These are phyloP conservation scores for Zizania latifolia DNA, from an alignment of 176 grass and related monocot species.

Conservation along the genomic window DNA sequence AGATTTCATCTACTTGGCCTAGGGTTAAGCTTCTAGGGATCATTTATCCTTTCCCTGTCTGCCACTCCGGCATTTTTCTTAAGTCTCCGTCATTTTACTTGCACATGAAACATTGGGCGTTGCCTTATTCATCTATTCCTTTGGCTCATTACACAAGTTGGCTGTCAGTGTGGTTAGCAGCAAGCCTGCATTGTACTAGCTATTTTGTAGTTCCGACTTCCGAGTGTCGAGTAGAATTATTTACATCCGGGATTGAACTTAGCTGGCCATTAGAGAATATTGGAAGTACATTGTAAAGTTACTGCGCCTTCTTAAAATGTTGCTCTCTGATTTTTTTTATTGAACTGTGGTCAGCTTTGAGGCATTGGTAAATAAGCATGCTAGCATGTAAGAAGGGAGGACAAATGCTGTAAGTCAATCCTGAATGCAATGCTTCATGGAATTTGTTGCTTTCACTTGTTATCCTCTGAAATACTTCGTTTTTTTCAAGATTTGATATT, in stretches of 20 bases:
- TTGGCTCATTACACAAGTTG: constrained; percentile 25
- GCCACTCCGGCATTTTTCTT: constrained; percentile 12
- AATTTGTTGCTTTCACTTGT: neutral
- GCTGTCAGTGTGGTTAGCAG: constrained; percentile 5
- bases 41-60: constrained; percentile 14
- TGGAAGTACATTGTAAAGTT: constrained; percentile 45
- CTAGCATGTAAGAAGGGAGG: neutral
- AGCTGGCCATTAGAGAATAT: constrained; percentile 16
- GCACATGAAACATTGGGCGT: constrained; percentile 34
- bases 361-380: constrained; percentile 14
- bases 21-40: neutral
- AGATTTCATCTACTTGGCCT: constrained; percentile 12
- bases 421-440: neutral
- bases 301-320: neutral
- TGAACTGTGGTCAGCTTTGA: constrained; percentile 7
- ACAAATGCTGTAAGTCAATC: neutral
- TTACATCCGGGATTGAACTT: constrained; percentile 21
- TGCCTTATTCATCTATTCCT: constrained; percentile 32
- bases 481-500: neutral
- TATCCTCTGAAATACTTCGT: neutral
- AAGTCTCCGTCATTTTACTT: constrained; percentile 13
- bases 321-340: neutral
- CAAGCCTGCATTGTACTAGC: constrained; percentile 18
- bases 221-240: constrained; percentile 27
- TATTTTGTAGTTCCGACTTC: constrained; percentile 27